Base-by-base conservation (phyloP, 257 asterid species). In the Osmanthus fragrans region DNA sequence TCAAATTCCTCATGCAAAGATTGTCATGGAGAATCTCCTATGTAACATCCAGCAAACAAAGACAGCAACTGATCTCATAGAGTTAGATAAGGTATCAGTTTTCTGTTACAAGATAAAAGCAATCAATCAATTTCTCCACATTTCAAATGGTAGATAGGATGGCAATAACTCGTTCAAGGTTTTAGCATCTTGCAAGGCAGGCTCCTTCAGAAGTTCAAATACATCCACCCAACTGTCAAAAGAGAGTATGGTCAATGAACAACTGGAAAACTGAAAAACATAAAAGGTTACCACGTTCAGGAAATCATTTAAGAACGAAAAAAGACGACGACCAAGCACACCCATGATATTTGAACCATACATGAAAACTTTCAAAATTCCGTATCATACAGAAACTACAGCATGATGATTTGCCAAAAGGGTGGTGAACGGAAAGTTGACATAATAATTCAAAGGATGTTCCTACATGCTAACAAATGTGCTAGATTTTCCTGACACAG, bases 221-320 rank as follows among this genome's bases (percentile, higher is more conserved):
- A 77, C 92, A 89, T 76, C 97, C 99, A 81, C 97, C 97, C 92
- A 92, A 86, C 99, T 94, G 96, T 80, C 80, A 88, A 79, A 76
- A 63, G 29, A 45, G 45, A 42, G 45, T 73, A 73, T 51, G 8
- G 25, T 69, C 19, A 75, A 67, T n/a, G 19, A 47, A 82, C 71
- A 29, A 72, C 25, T 47, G 60, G 19, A 34, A 39, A 76, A 51
- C 60, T 16, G 45, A 51, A 29, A n/a, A 23, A 75, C 19, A 30
- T n/a, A 7, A 2, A 64, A 36, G 40, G 36, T 3, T 27, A 19
- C 29, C 1, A 33, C 75, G 29, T 56, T 9, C 34, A n/a, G 15
- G 49, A 40, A 13, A 45, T 13, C 49, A 42, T 42, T 42, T 11
- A 42, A 42, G 16, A 9, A 37, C 0, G 16, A 12, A 45, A 45